Conservation (phyloP, 2,329 filamentous ascomycete genomes). For the Pyricularia sp. region DNA sequence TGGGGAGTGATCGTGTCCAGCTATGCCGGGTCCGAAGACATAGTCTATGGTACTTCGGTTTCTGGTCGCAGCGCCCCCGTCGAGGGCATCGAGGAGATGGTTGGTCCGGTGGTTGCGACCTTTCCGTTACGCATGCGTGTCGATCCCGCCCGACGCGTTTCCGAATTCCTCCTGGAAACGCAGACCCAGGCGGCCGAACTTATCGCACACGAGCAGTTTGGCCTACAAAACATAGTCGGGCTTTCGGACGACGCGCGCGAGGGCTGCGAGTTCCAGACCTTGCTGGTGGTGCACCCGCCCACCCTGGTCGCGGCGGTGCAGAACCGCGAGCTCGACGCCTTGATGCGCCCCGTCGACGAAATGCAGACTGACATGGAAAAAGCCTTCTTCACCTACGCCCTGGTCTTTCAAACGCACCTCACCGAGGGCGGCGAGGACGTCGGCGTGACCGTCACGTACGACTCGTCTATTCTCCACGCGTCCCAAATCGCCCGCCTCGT, state of each 20-base stretch:
- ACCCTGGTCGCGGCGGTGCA: background rate
- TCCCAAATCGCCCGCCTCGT: background rate
- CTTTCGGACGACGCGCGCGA: slow-evolving; percentile 9
- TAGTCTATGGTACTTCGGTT: slow-evolving; percentile 29
- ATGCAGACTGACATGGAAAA: background rate
- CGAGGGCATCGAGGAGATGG: slow-evolving; percentile 9
- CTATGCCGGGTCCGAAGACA: slow-evolving; percentile 26
- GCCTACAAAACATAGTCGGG: slow-evolving; percentile 15
- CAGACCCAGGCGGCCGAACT: slow-evolving; percentile 14
- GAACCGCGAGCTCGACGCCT: background rate
- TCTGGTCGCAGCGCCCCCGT: slow-evolving; percentile 21
- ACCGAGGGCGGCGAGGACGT: background rate
- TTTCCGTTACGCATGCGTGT: slow-evolving; percentile 18
- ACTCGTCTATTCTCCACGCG: background rate
- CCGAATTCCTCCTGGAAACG: slow-evolving; percentile 14
- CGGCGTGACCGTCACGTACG: background rate
- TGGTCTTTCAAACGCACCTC: background rate
- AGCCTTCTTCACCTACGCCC: background rate
- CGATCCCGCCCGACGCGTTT: background rate
- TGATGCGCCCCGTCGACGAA: background rate
- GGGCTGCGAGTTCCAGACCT: slow-evolving; percentile 17
- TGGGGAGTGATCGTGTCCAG: slow-evolving; percentile 29
- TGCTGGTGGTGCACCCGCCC: slow-evolving; percentile 20
- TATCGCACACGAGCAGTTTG: slow-evolving; percentile 14
- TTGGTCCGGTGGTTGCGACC: slow-evolving; percentile 24